Evolutionary conservation across 2,329 filamentous ascomycete genomes (phyloP).

Genomic region (Drechmeria coniospora): DNA sequence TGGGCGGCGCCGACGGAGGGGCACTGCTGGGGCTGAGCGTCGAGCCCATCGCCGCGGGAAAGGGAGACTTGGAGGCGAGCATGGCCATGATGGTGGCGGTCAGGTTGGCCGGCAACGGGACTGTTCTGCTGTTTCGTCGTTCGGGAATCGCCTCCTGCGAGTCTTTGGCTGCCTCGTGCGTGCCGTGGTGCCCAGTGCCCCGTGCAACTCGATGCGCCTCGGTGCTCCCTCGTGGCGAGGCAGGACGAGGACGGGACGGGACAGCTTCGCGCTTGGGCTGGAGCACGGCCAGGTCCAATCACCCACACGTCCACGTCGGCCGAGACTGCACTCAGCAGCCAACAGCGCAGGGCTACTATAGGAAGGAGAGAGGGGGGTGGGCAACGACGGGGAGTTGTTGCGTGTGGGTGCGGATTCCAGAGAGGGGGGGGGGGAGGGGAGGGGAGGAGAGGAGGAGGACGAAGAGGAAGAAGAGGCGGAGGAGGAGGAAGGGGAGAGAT

Average conservation of each 20-base stretch:
- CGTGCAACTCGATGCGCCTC: too few relatives aligned
- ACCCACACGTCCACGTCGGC: background rate
- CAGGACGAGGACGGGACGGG: too few relatives aligned
- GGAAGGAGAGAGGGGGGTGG: too few relatives aligned
- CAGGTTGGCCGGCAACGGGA: background rate
- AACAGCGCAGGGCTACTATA: too few relatives aligned
- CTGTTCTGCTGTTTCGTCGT: background rate
- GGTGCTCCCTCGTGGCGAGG: too few relatives aligned
- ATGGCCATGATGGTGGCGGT: slow-evolving; percentile 47
- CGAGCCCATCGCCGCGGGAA: slow-evolving; percentile 37
- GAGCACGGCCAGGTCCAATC: too few relatives aligned
- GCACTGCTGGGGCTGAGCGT: slow-evolving; percentile 28
- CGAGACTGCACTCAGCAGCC: background rate
- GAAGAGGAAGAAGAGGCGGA: background rate
- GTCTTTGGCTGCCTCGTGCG: too few relatives aligned
- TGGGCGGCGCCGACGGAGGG: slow-evolving; percentile 32
- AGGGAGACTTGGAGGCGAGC: slow-evolving; percentile 61
- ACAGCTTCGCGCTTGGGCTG: too few relatives aligned
- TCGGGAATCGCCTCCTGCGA: background rate
- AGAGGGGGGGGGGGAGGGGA: background rate
- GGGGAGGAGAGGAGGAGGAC: background rate
- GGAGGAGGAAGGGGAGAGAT: background rate
- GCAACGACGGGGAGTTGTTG: too few relatives aligned
- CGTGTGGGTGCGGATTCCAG: too few relatives aligned
- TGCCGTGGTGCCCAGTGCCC: too few relatives aligned